These are phyloP conservation scores for Suhomyces kunorum DNA, from an alignment of 1,139 yeast genomes.

Conservation along the genomic window DNA sequence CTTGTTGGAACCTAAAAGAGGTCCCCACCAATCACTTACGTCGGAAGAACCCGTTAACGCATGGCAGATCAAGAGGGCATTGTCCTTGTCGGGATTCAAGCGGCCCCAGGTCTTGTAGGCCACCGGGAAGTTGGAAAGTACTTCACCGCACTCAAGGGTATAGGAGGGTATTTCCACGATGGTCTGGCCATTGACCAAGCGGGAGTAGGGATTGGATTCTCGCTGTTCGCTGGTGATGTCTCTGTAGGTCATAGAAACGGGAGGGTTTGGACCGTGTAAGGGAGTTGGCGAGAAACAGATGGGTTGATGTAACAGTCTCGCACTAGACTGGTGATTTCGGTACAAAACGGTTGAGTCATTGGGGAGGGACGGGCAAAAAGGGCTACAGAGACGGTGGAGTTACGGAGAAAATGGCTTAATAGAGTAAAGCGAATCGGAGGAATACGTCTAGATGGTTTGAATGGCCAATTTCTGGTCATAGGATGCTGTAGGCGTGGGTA, in stretches of 20 bases:
- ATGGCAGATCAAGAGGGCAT: slow-evolving; percentile 86
- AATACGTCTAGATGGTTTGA: too few species aligned
- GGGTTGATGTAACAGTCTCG: too few species aligned
- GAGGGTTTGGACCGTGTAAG: neutral
- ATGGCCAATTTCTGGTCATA: too few species aligned
- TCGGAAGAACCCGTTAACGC: slow-evolving; percentile 96
- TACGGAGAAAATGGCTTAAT: too few species aligned
- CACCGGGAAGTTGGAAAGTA: slow-evolving; percentile 72
- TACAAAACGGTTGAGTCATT: too few species aligned
- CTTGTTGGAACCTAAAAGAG: slow-evolving; percentile 77
- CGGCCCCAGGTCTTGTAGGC: slow-evolving; percentile 96
- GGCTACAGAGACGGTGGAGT: too few species aligned
- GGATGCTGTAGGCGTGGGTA: too few species aligned
- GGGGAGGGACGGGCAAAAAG: too few species aligned
- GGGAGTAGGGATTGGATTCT: slow-evolving; percentile 62
- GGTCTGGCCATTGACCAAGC: slow-evolving; percentile 75
- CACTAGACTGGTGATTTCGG: too few species aligned
- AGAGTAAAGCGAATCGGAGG: too few species aligned
- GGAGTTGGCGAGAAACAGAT: too few species aligned
- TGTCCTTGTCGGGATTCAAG: slow-evolving; percentile 60
- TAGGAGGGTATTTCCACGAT: slow-evolving; percentile 79
- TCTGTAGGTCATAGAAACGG: slow-evolving; percentile 22
- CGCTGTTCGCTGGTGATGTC: slow-evolving; percentile 51
- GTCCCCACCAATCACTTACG: slow-evolving; percentile 99
- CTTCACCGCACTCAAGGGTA: slow-evolving; percentile 80